Evolutionary conservation across 441 rosid genomes (phyloP).

Genomic region (Gossypium gossypioides): DNA sequence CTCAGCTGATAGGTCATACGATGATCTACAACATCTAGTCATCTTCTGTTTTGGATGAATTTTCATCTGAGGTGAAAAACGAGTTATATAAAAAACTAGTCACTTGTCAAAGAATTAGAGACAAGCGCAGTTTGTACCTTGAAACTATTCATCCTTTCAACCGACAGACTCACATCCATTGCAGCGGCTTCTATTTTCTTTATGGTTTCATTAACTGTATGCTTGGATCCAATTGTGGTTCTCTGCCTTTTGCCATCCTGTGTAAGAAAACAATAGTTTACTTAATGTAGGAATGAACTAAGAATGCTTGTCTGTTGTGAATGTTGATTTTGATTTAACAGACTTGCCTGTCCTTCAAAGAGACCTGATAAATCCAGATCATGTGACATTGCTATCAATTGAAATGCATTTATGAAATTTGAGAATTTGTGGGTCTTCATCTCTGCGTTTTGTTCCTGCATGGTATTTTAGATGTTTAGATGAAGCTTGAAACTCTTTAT

Average conservation of each 20-base stretch:
- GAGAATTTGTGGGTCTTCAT: conserved; percentile 39
- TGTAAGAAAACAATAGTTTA: conserved; percentile 1
- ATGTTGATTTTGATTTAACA: conserved; percentile 5
- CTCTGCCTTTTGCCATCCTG: conserved; percentile 45
- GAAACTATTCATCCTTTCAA: conserved; percentile 49
- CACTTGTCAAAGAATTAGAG: background rate
- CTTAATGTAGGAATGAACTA: background rate
- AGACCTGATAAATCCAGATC: conserved; percentile 89
- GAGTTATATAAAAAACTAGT: background rate
- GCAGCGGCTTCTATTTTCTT: conserved; percentile 86
- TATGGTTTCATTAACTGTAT: conserved; percentile 59
- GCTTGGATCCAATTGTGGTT: conserved; percentile 61
- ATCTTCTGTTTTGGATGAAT: conserved; percentile 53
- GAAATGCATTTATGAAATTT: conserved; percentile 80
- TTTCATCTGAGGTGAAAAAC: conserved; percentile 41
- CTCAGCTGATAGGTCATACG: conserved; percentile 70
- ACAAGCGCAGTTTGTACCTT: conserved; percentile 36
- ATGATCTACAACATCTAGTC: conserved; percentile 50
- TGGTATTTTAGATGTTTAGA: conserved; percentile 14
- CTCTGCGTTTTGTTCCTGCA: conserved; percentile 46
- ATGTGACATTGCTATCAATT: conserved; percentile 80
- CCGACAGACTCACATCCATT: conserved; percentile 47
- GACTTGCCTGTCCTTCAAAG: conserved; percentile 63
- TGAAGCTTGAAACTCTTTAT: no score
- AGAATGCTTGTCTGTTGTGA: background rate